Percentiles rank a stretch among this genome's conserved stretches.
Conservation (phyloP, 148 eudicot genomes). For the Camellia japonica region DNA sequence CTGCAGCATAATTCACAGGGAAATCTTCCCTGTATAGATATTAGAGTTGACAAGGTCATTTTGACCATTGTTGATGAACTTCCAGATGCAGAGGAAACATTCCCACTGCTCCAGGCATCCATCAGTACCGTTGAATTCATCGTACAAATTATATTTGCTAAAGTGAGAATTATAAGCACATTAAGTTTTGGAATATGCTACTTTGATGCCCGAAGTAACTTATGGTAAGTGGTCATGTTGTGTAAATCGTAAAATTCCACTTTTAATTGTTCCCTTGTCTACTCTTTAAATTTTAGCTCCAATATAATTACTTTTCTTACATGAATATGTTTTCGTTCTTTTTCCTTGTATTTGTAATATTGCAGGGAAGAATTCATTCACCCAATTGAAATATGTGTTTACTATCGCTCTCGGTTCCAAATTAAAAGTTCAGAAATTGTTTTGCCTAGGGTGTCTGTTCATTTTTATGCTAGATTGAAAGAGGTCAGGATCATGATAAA, state of each 20-base stretch:
- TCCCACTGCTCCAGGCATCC: slow-evolving; percentile 73
- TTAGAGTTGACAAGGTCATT: slow-evolving; percentile 51
- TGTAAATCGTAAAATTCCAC: not conserved
- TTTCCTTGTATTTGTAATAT: slow-evolving; percentile 18
- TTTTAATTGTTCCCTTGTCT: not conserved
- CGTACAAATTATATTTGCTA: slow-evolving; percentile 56
- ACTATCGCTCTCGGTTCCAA: slow-evolving; percentile 49
- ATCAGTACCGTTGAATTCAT: slow-evolving; percentile 48
- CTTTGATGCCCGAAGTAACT: slow-evolving; percentile 61
- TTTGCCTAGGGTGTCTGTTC: slow-evolving; percentile 39
- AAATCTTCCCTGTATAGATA: slow-evolving; percentile 43
- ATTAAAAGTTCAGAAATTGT: slow-evolving; percentile 38
- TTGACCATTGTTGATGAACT: slow-evolving; percentile 77
- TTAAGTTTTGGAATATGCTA: slow-evolving; percentile 44
- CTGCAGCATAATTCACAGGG: slow-evolving; percentile 21
- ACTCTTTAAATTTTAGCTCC: slow-evolving; percentile 6
- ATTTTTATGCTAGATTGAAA: slow-evolving; percentile 60
- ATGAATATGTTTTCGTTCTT: not conserved
- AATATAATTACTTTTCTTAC: not conserved
- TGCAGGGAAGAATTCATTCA: slow-evolving; percentile 77
- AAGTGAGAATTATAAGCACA: slow-evolving; percentile 69
- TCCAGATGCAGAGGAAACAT: slow-evolving; percentile 57
- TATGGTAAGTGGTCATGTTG: slow-evolving; percentile 48
- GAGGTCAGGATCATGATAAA: slow-evolving; percentile 49
- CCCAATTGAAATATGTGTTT: slow-evolving; percentile 63